These are phyloP conservation scores for Colletotrichum cordylinicola DNA, from an alignment of 2,329 filamentous ascomycete genomes.

Conservation along the genomic window DNA sequence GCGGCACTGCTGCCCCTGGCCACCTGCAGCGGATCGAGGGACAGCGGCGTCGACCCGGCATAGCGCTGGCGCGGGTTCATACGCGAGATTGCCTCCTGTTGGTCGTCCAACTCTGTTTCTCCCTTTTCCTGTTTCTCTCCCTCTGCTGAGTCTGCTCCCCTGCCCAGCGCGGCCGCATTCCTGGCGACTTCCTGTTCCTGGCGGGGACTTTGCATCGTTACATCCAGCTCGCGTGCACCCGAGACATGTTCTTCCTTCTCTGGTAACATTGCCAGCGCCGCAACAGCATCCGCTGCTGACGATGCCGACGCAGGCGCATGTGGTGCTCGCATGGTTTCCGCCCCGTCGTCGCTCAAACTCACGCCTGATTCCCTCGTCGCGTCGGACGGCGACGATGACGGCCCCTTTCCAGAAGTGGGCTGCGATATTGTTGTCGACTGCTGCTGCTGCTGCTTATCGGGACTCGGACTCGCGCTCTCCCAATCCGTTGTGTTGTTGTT, in stretches of 20 bases:
- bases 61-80: slow-evolving; percentile 11
- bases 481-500: neutral
- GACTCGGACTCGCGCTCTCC: neutral
- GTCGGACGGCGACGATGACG: neutral
- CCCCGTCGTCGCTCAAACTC: neutral
- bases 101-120: neutral
- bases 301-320: neutral
- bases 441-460: neutral
- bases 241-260: slow-evolving; percentile 16
- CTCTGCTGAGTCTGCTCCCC: neutral
- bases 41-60: slow-evolving; percentile 23
- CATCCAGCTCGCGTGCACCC: slow-evolving; percentile 9
- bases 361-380: neutral
- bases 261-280: neutral
- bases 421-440: neutral
- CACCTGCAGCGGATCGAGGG: slow-evolving; percentile 17
- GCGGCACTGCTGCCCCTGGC: slow-evolving; percentile 7
- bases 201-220: neutral
- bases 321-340: neutral
- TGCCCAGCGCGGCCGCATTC: neutral
- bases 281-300: neutral
- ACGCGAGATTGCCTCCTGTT: slow-evolving; percentile 4
- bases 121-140: neutral
- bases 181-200: neutral
- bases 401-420: neutral